Evolutionary conservation across 164 flowering plant species (phyloP), one percentile per base, ranked within the genome.

Genomic region (Platanus orientalis): DNA sequence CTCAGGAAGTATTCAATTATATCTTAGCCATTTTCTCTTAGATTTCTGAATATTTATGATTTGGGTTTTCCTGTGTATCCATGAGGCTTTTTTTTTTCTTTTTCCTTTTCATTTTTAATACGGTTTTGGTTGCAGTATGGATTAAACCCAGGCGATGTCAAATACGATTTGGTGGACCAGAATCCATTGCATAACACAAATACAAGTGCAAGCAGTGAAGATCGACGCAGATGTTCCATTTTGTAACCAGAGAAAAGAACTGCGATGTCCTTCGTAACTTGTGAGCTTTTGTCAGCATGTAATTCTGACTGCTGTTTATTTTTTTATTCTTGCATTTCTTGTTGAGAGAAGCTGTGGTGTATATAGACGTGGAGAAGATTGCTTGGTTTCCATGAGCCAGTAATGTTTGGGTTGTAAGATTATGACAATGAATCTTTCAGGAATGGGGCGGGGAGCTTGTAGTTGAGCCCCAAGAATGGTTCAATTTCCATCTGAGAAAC

Each of bases 81-180:
- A 34, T 34, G 49, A 17, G 16, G 4, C 20, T 16, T 2, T 45
- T 45, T 45, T 45, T 45, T 34, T 10, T 10, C 39, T 34, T 34
- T 5, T 34, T 5, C 10, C 39, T 34, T 34, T 34, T 34, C 10
- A 10, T 34, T 10, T 34, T 34, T 34, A 34, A 34, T 10, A 5
- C 39, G 3, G 49, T 45, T 36, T 36, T 36, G 42, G 27, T 21
- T 78, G 75, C 80, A 83, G 88, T 83, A 86, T 73, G 88, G 88
- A 54, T 52, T 79, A 69, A 78, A 72, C 64, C 52, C 61, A 16
- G 63, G 71, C 20, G 77, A 69, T 20, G 73, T 71, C 56, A 75
- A 65, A 34, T 67, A 68, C 29, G 68, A 23, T 57, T 45, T 57
- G 51, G 53, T 52, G 53, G 72, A 63, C 52, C 74, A 66, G 58